phyloP scores from a whole-genome alignment of 495 filamentous ascomycete species.

The Neurospora sp. region DNA sequence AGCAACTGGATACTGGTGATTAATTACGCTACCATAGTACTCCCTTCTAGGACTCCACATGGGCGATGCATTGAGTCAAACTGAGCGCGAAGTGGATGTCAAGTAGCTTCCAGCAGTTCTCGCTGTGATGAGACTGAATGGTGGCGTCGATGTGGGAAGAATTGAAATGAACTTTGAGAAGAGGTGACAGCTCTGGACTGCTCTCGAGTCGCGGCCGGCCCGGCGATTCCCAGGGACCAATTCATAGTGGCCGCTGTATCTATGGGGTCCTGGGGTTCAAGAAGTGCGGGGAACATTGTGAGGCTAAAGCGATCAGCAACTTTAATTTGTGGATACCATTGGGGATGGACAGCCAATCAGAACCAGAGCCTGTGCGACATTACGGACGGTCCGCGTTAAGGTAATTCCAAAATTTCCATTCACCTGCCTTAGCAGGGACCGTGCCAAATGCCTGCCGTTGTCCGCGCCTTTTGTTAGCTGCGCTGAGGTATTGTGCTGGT shows the following conservation, averaged over 20 bases:
- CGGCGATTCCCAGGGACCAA: neutral
- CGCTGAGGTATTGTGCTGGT: neutral
- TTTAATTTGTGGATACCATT: neutral
- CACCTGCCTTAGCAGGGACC: neutral
- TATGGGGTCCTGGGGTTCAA: neutral
- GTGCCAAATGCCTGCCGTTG: neutral
- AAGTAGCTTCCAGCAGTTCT: neutral
- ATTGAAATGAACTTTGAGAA: neutral
- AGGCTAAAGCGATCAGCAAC: neutral
- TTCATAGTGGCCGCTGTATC: neutral
- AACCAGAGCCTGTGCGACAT: neutral
- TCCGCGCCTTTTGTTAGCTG: neutral
- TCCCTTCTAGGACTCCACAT: neutral
- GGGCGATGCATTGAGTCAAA: neutral
- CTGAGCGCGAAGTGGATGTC: neutral
- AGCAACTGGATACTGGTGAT: neutral
- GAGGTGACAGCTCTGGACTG: neutral
- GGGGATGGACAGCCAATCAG: neutral
- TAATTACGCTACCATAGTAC: neutral
- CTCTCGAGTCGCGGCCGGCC: neutral
- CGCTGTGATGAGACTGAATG: neutral
- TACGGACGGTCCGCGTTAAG: neutral
- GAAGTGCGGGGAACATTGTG: neutral
- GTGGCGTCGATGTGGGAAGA: neutral
- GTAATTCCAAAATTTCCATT: conserved; percentile 1